phyloP scores from a whole-genome alignment of 148 eudicot genomes.

The Rhododendron griersonianum region DNA sequence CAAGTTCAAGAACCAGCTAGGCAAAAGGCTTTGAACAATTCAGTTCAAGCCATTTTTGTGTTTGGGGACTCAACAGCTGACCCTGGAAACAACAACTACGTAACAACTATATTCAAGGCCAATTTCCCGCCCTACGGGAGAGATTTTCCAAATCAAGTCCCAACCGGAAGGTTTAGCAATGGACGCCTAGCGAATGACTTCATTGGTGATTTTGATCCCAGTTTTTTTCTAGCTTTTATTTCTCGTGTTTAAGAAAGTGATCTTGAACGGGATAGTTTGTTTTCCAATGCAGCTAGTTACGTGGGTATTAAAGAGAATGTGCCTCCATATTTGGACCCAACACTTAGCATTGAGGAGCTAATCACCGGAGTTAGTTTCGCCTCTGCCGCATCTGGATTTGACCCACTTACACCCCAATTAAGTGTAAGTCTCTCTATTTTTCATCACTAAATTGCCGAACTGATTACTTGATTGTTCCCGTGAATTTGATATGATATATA shows the following conservation, averaged over 20 bases:
- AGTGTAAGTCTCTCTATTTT: slow-evolving; percentile 20
- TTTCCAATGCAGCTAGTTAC: slow-evolving; percentile 37
- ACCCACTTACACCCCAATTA: slow-evolving; percentile 53
- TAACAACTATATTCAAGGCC: slow-evolving; percentile 28
- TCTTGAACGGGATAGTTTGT: not conserved
- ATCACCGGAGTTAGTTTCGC: slow-evolving; percentile 80
- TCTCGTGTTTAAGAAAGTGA: not conserved
- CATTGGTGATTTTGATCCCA: slow-evolving; percentile 33
- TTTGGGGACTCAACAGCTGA: slow-evolving; percentile 79
- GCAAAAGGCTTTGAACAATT: slow-evolving; percentile 21
- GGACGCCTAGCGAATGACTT: slow-evolving; percentile 58
- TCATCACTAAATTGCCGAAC: not conserved
- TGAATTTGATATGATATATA: too few species aligned
- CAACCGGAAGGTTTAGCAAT: slow-evolving; percentile 68
- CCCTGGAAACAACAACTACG: slow-evolving; percentile 70
- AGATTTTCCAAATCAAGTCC: slow-evolving; percentile 17
- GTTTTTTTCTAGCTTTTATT: not conserved
- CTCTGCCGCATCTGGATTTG: slow-evolving; percentile 74
- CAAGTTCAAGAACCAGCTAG: not conserved
- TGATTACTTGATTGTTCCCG: not conserved
- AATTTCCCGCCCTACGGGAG: not conserved
- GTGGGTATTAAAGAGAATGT: slow-evolving; percentile 55
- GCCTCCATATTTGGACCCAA: slow-evolving; percentile 71
- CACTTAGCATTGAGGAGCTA: slow-evolving; percentile 49
- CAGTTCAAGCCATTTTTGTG: slow-evolving; percentile 41